Conservation (phyloP, 2,329 filamentous ascomycete genomes). For the Penicillium sp. region DNA sequence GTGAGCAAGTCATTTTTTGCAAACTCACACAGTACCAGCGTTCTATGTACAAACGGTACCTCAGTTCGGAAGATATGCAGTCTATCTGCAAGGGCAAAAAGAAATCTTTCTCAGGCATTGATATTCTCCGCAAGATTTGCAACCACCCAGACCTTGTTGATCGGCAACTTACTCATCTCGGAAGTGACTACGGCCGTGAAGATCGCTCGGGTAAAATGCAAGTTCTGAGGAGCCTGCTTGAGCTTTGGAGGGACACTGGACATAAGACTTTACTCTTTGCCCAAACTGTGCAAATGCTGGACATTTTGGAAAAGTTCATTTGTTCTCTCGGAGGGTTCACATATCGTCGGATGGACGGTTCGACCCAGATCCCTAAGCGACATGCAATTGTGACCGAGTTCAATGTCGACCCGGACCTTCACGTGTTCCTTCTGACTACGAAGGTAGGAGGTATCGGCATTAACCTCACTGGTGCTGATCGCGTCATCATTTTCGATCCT, state of each 20-base stretch:
- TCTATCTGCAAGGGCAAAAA: conserved; percentile 73
- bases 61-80: conserved; percentile 81
- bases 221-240: conserved; percentile 81
- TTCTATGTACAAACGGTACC: conserved; percentile 75
- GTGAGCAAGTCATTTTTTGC: conserved; percentile 93
- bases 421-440: conserved; percentile 91
- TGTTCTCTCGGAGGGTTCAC: conserved; percentile 66
- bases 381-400: conserved; percentile 90
- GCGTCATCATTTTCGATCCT: conserved; percentile 97
- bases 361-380: conserved; percentile 83
- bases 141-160: conserved; percentile 92
- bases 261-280: conserved; percentile 94
- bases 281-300: conserved; percentile 91
- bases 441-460: conserved; percentile 93
- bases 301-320: conserved; percentile 86
- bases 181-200: conserved; percentile 70
- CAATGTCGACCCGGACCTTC: conserved; percentile 74
- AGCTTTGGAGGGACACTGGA: conserved; percentile 86
- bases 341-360: conserved; percentile 90
- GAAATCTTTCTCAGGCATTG: conserved; percentile 85
- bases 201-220: conserved; percentile 93
- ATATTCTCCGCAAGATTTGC: conserved; percentile 91
- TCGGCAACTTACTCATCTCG: conserved; percentile 59
- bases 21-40: conserved; percentile 81
- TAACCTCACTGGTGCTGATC: conserved; percentile 90